These are phyloP conservation scores for Bipolaris bicolor DNA, from an alignment of 2,329 filamentous ascomycete genomes.

Conservation along the genomic window DNA sequence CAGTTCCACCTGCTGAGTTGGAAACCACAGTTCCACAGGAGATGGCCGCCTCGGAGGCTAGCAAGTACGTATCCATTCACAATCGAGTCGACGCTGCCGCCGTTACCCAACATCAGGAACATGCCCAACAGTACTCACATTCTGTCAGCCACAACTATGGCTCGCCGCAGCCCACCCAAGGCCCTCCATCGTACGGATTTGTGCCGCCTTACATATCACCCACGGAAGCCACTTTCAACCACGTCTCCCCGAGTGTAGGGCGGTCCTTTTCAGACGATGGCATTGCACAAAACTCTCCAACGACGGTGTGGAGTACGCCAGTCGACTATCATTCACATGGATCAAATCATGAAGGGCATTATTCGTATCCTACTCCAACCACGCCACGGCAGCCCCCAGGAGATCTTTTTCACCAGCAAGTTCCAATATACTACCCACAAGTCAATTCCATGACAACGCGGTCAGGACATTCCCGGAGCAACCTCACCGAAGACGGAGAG, in stretches of 20 bases:
- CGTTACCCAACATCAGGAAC: slow-evolving; percentile 20
- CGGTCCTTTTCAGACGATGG: slow-evolving; percentile 21
- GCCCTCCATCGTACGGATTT: slow-evolving; percentile 24
- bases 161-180: slow-evolving; percentile 25
- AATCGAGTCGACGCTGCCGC: slow-evolving; percentile 26
- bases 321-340: slow-evolving; percentile 25
- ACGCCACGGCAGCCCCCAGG: slow-evolving; percentile 23
- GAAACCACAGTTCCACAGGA: slow-evolving; percentile 40
- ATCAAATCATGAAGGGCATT: slow-evolving; percentile 28
- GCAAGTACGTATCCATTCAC: slow-evolving; percentile 40
- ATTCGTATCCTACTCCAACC: slow-evolving; percentile 32
- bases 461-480: slow-evolving; percentile 21
- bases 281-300: slow-evolving; percentile 21
- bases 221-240: slow-evolving; percentile 13
- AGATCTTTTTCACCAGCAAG: slow-evolving; percentile 20
- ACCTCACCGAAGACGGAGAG: slow-evolving; percentile 21
- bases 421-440: slow-evolving; percentile 40
- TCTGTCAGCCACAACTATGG: slow-evolving; percentile 28
- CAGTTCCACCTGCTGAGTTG: slow-evolving; percentile 41
- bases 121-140: slow-evolving; percentile 26
- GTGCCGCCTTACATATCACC: slow-evolving; percentile 21
- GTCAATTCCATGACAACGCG: slow-evolving; percentile 27
- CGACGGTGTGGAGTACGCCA: slow-evolving; percentile 29
- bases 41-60: slow-evolving; percentile 30
- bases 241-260: slow-evolving; percentile 21